phyloP scores from a whole-genome alignment of 768 basidiomycete genomes.

The Naganishia vaughanmartiniae region DNA sequence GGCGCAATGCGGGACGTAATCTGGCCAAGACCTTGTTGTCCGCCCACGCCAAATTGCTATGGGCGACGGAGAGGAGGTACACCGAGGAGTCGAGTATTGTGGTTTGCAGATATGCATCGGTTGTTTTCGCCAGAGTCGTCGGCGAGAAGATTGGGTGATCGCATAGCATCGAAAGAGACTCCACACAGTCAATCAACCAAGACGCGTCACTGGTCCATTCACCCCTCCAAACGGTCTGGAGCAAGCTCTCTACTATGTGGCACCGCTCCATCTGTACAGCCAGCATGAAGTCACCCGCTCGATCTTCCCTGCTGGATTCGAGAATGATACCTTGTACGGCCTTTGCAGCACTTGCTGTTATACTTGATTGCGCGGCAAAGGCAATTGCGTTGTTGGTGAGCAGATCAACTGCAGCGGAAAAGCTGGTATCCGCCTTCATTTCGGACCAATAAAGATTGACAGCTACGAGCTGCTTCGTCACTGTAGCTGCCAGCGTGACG shows the following conservation, averaged over 20 bases:
- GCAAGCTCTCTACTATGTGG: constrained; percentile 23
- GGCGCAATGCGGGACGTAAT: constrained; percentile 2
- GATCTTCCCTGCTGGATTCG: constrained; percentile 16
- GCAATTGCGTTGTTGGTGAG: constrained; percentile 10
- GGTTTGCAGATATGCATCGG: constrained; percentile 3
- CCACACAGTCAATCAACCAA: constrained; percentile 11
- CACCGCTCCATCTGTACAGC: constrained; percentile 22
- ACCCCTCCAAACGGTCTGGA: constrained; percentile 23
- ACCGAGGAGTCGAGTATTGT: constrained; percentile 15
- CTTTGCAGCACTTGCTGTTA: constrained; percentile 18
- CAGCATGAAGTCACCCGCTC: constrained; percentile 25
- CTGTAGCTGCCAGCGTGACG: background rate
- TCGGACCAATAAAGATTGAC: constrained; percentile 26
- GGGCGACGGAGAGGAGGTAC: constrained; percentile 7
- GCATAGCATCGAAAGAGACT: constrained; percentile 22
- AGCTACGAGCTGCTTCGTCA: constrained; percentile 5
- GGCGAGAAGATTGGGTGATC: constrained; percentile 20
- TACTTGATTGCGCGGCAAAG: constrained; percentile 7
- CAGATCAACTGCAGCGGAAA: constrained; percentile 13
- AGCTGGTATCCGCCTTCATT: constrained; percentile 20
- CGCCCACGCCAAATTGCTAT: constrained; percentile 11
- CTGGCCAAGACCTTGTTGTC: background rate
- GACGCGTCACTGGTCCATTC: constrained; percentile 11
- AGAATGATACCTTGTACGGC: constrained; percentile 11
- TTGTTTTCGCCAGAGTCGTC: background rate